These are phyloP conservation scores for Fusarium sp. DNA, from an alignment of 2,329 filamentous ascomycete species.

Conservation along the genomic window DNA sequence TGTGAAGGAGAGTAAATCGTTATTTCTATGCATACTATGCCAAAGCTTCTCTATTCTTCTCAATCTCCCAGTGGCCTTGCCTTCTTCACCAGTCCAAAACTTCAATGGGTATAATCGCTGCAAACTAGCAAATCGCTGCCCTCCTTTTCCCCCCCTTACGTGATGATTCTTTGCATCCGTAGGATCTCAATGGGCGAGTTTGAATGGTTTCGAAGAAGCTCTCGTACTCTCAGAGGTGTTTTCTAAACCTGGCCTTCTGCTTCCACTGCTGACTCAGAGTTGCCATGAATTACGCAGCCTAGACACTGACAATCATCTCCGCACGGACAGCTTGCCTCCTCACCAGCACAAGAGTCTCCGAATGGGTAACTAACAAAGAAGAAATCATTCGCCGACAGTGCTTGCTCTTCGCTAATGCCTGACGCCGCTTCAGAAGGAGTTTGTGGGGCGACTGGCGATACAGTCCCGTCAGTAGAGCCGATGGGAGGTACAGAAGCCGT, in stretches of 20 bases:
- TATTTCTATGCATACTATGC: neutral
- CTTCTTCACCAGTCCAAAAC: slow-evolving; percentile 1
- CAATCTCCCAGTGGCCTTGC: neutral
- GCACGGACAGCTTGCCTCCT: slow-evolving; percentile 61
- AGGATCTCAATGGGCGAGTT: neutral
- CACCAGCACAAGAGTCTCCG: slow-evolving; percentile 57
- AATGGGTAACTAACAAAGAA: slow-evolving; percentile 67
- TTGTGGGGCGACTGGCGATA: slow-evolving; percentile 52
- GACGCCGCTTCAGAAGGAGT: slow-evolving; percentile 59
- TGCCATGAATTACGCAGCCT: slow-evolving; percentile 63
- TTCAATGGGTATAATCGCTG: slow-evolving; percentile 27
- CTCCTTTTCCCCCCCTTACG: neutral
- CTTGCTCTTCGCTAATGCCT: slow-evolving; percentile 58
- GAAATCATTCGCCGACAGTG: slow-evolving; percentile 61
- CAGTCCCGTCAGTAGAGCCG: slow-evolving; percentile 39
- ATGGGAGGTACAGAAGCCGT: slow-evolving; percentile 20
- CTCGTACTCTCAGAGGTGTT: neutral
- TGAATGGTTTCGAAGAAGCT: neutral
- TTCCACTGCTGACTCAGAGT: slow-evolving; percentile 29
- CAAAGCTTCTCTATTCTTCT: neutral
- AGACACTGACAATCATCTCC: slow-evolving; percentile 67
- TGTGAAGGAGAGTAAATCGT: neutral
- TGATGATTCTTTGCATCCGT: neutral
- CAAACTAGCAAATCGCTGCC: neutral
- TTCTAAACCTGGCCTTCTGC: slow-evolving; percentile 3